These are phyloP conservation scores for Phlebopus sp. DNA, from an alignment of 1,284 basidiomycete species.

Conservation along the genomic window DNA sequence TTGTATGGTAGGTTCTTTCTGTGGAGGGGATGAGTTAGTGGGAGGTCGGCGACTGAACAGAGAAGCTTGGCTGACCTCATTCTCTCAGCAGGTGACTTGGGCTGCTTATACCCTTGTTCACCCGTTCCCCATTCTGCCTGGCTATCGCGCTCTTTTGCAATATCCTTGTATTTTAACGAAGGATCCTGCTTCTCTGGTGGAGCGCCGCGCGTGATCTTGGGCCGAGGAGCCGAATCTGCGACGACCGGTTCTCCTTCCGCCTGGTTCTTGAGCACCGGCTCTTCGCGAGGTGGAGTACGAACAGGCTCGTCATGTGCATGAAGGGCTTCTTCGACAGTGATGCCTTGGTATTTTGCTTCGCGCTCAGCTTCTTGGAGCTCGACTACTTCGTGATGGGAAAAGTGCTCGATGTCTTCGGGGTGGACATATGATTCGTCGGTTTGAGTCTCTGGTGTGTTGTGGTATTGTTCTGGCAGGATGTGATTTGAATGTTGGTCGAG, in stretches of 20 bases:
- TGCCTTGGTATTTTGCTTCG: conserved; percentile 80
- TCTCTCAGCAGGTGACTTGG: conserved; percentile 64
- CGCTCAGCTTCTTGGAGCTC: conserved; percentile 84
- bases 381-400: conserved; percentile 84
- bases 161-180: conserved; percentile 53
- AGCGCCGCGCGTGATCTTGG: conserved; percentile 53
- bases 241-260: conserved; percentile 33
- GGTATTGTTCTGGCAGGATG: conserved; percentile 69
- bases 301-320: conserved; percentile 40
- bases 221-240: conserved; percentile 32
- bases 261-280: conserved; percentile 18
- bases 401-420: conserved; percentile 88
- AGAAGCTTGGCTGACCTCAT: conserved; percentile 57
- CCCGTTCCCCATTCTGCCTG: conserved; percentile 73
- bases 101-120: conserved; percentile 71
- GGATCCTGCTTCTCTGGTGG: conserved; percentile 70
- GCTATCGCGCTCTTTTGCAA: conserved; percentile 45
- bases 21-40: conserved; percentile 6
- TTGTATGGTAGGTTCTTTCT: conserved; percentile 84
- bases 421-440: conserved; percentile 94
- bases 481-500: conserved; percentile 1
- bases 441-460: conserved; percentile 95
- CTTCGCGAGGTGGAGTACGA: conserved; percentile 4
- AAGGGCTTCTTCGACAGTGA: conserved; percentile 68
- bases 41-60: neutral